A percentile compares a stretch with the other conserved stretches of the same genome.
These are phyloP conservation scores for Lentinula detonsa DNA, from an alignment of 768 basidiomycete genomes.

Conservation along the genomic window DNA sequence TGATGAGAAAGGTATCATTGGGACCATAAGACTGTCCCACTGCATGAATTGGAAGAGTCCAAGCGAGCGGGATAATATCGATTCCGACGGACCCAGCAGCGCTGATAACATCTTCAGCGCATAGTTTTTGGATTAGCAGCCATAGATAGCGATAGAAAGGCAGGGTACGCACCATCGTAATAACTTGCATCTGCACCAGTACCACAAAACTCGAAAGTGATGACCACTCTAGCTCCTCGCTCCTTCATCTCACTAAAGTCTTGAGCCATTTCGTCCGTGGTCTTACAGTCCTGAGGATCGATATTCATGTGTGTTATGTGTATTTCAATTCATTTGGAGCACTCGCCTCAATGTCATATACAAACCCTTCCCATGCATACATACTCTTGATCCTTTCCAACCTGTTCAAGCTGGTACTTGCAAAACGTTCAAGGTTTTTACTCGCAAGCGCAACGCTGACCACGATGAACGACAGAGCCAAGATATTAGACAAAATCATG, in stretches of 20 bases:
- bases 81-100: constrained; percentile 9
- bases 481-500: not conserved
- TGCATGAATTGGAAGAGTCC: constrained; percentile 11
- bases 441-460: not conserved
- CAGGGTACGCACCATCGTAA: constrained; percentile 7
- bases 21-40: constrained; percentile 11
- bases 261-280: constrained; percentile 9
- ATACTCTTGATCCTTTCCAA: constrained; percentile 10
- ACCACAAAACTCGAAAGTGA: constrained; percentile 13
- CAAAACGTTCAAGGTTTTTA: not conserved
- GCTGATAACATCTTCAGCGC: constrained; percentile 8
- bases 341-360: constrained; percentile 11
- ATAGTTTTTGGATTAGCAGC: not conserved
- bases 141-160: not conserved
- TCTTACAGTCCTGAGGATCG: constrained; percentile 7
- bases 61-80: constrained; percentile 11
- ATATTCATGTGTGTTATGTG: not conserved
- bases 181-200: constrained; percentile 10
- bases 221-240: constrained; percentile 11
- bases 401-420: constrained; percentile 5
- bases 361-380: constrained; percentile 14
- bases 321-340: not conserved
- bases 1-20: constrained; percentile 12
- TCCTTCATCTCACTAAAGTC: constrained; percentile 11
- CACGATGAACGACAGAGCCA: not conserved